These are phyloP conservation scores for Ganoderma lucidum DNA, from an alignment of 1,284 basidiomycete genomes.

Conservation along the genomic window DNA sequence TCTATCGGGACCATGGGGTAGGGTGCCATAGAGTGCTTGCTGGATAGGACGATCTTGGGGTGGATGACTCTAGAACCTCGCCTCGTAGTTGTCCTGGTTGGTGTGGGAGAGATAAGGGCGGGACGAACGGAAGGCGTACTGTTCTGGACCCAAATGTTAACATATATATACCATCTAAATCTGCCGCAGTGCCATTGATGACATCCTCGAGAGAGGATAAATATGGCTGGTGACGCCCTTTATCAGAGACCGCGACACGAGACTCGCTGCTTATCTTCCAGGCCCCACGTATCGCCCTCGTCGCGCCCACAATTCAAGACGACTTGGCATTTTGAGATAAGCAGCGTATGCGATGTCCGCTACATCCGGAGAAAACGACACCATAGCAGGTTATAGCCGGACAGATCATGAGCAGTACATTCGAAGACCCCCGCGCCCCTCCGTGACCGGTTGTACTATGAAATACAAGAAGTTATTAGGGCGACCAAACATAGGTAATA, in stretches of 20 bases:
- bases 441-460: no score
- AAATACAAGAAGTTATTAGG: no score
- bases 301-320: background rate
- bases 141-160: background rate
- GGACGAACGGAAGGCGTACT: background rate
- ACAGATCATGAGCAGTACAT: no score
- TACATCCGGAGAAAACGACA: background rate
- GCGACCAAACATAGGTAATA: no score
- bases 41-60: background rate
- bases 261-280: background rate
- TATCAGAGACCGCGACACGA: background rate
- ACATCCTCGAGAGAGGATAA: background rate
- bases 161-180: background rate
- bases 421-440: no score
- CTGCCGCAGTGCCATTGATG: background rate
- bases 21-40: background rate
- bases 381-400: background rate
- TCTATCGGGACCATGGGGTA: background rate
- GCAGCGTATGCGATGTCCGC: background rate
- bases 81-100: background rate
- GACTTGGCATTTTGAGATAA: background rate
- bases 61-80: background rate
- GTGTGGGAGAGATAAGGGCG: background rate
- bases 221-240: background rate
- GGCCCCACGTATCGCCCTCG: background rate